Conservation (phyloP, 371 early-diverging fungal species). For the Mortierella sp. region DNA sequence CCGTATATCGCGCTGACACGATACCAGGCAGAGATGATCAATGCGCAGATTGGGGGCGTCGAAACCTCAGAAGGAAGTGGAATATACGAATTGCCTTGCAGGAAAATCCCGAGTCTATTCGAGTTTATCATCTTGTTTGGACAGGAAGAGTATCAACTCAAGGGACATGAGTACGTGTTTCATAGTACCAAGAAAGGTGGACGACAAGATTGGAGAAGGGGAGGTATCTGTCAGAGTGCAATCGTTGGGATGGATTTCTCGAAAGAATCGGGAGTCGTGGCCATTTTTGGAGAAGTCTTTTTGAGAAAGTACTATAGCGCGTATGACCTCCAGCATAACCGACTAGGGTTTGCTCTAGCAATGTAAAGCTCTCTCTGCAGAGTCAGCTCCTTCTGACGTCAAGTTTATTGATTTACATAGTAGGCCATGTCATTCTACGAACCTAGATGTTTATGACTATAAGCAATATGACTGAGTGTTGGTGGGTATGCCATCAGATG, state of each 20-base stretch:
- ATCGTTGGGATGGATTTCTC: slow-evolving; percentile 89
- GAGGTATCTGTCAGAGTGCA: slow-evolving; percentile 26
- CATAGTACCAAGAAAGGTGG: not conserved
- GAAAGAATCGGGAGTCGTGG: slow-evolving; percentile 70
- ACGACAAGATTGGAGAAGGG: not conserved
- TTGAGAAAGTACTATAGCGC: slow-evolving; percentile 88
- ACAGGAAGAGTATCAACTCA: slow-evolving; percentile 83
- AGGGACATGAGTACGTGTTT: slow-evolving; percentile 23
- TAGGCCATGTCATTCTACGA: not conserved
- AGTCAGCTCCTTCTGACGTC: too few species aligned
- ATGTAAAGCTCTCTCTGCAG: not conserved
- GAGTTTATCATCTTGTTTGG: slow-evolving; percentile 80
- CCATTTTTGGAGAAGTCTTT: slow-evolving; percentile 91
- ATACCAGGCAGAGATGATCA: slow-evolving; percentile 80
- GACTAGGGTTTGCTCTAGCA: slow-evolving; percentile 77
- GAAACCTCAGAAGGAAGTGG: slow-evolving; percentile 67
- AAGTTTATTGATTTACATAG: not conserved
- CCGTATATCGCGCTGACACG: slow-evolving; percentile 80
- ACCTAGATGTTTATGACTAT: too few species aligned
- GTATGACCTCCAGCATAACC: slow-evolving; percentile 83
- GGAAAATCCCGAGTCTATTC: slow-evolving; percentile 40
- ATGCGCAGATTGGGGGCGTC: slow-evolving; percentile 81
- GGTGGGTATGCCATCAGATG: too few species aligned
- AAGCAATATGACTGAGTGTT: too few species aligned
- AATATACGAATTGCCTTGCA: slow-evolving; percentile 25